These are phyloP conservation scores for Plasmodium sp. DNA, from an alignment of 169 alveolate species.

Conservation along the genomic window DNA sequence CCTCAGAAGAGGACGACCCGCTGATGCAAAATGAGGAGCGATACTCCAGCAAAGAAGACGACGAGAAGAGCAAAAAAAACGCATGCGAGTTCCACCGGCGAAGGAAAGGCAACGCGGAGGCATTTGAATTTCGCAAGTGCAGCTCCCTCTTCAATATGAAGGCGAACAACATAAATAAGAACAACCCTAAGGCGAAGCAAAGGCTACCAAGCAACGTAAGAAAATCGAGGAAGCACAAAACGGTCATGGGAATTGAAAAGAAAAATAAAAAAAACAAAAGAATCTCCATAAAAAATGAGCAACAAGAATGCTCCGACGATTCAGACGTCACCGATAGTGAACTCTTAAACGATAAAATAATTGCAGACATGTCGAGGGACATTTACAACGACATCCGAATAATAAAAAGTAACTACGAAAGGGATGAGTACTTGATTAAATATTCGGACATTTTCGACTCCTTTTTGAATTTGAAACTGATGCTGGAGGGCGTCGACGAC, in stretches of 20 bases:
- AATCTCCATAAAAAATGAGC: not conserved
- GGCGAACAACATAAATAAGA: slow-evolving; percentile 6
- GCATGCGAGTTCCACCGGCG: not conserved
- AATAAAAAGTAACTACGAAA: slow-evolving; percentile 41
- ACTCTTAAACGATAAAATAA: slow-evolving; percentile 32
- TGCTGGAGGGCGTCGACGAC: not conserved
- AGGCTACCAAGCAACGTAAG: not conserved
- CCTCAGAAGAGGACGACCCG: not conserved
- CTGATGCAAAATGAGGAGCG: not conserved
- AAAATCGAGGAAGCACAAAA: slow-evolving; percentile 51
- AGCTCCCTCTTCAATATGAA: slow-evolving; percentile 41
- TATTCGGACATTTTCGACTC: slow-evolving; percentile 55
- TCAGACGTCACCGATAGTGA: slow-evolving; percentile 16
- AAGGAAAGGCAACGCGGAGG: not conserved
- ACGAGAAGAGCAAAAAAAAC: not conserved
- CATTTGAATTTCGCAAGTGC: slow-evolving; percentile 21
- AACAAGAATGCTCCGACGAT: not conserved
- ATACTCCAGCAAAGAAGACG: not conserved
- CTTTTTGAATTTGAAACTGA: slow-evolving; percentile 35
- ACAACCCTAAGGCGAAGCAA: not conserved
- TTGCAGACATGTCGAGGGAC: slow-evolving; percentile 61
- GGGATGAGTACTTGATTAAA: slow-evolving; percentile 54
- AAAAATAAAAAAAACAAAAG: slow-evolving; percentile 9
- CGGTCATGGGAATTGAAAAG: slow-evolving; percentile 66
- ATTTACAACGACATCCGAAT: slow-evolving; percentile 56